phyloP scores from a whole-genome alignment of 768 basidiomycete genomes.

The Suillus alpinus region DNA sequence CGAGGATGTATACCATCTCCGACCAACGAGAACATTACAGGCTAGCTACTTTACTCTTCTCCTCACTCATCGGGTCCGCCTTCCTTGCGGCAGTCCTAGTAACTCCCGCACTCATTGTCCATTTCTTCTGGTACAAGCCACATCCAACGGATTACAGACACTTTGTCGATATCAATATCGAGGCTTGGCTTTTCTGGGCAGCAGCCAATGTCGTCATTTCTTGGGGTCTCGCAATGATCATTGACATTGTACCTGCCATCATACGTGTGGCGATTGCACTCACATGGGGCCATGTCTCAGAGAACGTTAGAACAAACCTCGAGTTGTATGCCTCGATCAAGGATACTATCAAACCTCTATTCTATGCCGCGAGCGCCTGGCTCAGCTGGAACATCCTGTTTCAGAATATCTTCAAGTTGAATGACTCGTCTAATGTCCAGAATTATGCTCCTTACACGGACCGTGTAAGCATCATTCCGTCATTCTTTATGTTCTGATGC shows the following conservation, averaged over 20 bases:
- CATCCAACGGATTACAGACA: slow-evolving; percentile 53
- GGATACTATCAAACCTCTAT: slow-evolving; percentile 63
- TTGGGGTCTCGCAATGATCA: slow-evolving; percentile 72
- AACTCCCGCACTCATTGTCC: slow-evolving; percentile 58
- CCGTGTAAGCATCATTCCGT: slow-evolving; percentile 37
- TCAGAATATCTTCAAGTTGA: slow-evolving; percentile 57
- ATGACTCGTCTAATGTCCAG: slow-evolving; percentile 33
- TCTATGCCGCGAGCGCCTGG: slow-evolving; percentile 72
- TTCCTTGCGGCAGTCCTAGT: slow-evolving; percentile 62
- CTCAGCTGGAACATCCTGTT: slow-evolving; percentile 78
- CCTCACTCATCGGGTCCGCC: slow-evolving; percentile 70
- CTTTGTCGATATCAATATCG: slow-evolving; percentile 61
- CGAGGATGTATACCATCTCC: background rate
- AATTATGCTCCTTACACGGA: slow-evolving; percentile 64
- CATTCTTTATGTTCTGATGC: background rate
- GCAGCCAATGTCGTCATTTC: slow-evolving; percentile 76
- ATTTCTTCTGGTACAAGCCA: slow-evolving; percentile 69
- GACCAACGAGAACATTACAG: slow-evolving; percentile 31
- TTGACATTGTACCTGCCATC: slow-evolving; percentile 65
- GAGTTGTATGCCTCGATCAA: slow-evolving; percentile 73
- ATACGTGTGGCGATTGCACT: slow-evolving; percentile 50
- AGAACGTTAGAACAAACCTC: slow-evolving; percentile 59
- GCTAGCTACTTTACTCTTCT: slow-evolving; percentile 59
- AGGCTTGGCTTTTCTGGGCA: slow-evolving; percentile 82
- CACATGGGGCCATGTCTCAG: slow-evolving; percentile 76